Evolutionary conservation across 2,329 filamentous ascomycete genomes (phyloP), one percentile per base, ranked within the genome.

Genomic region (Cladophialophora chaetospira): DNA sequence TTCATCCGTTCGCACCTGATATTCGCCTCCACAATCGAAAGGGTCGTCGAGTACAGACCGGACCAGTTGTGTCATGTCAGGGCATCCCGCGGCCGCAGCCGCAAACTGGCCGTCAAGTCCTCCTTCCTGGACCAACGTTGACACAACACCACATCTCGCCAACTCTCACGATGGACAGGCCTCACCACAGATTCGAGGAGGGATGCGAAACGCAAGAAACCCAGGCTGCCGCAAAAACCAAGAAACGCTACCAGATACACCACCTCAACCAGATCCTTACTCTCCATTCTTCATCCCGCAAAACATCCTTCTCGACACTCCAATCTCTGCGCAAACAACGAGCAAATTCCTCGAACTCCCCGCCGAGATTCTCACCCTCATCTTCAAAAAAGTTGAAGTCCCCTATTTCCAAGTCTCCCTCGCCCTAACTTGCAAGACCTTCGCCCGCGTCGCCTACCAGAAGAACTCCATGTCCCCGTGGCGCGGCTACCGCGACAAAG

Each of bases 401-500:
- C 61, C 61, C 6, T 49, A 60, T 42, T 60, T 57, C 40, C 61
- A 63, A 33, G 53, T 63, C 33, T 58, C 51, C 9, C 46, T 63
- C 5, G 61, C 55, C 1, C 44, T 63, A 33, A 63, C 59, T 9
- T 63, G 61, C 55, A 63, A 63, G 47, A 46, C 46, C 15, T 49
- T 61, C 42, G 55, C 45, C 6, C 50, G 38, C 5, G 26, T 63
- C 11, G 61, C 61, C 2, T 36, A 23, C 19, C 40, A 48, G 3
- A 50, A 45, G 33, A 36, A 53, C 25, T 21, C 33, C 29, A 51
- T 63, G 49, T 26, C 59, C 3, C 45, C 49, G 2, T 63, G 61
- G 61, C 61, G 61, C 13, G 61, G 61, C 19, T 60, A 55, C 19
- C 53, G 59, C 5, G 61, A 63, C 50, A 63, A 63, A 40, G 56